Evolutionary conservation across 2,329 filamentous ascomycete species (phyloP), one percentile per base, ranked within the genome.

Genomic region (Apiospora koreana): DNA sequence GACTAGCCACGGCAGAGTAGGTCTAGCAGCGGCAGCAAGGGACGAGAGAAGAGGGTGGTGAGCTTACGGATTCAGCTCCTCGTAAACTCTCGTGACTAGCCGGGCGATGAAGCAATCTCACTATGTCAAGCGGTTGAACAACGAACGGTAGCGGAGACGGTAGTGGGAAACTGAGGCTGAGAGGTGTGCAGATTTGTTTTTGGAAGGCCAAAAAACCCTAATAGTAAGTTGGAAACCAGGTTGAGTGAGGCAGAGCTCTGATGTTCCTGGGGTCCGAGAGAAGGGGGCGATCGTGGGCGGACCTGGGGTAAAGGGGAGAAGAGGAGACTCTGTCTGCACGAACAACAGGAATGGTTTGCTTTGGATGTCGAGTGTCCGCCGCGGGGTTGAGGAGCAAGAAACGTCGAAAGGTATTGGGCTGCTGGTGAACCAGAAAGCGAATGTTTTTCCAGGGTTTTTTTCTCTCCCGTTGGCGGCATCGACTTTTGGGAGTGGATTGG

Each of bases 401-500:
- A 66, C 25, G 64, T 66, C 38, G 41, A 66, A 45, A 66, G 38
- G 64, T 43, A 45, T 31, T 66, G 64, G 54, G n/a, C 54, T 62
- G n/a, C 54, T 62, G 54, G 54, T 38, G 54, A 62, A 38, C 35
- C 54, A 18, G 28, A 38, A 62, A 21, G 54, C 35, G 54, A 62
- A 16, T 62, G 35, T 62, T 62, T 62, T 38, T 38, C 54, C 31
- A n/a, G 31, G 18, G 9, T 66, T 43, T 66, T 66, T 43, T 43
- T 43, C 8, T n/a, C n/a, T n/a, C n/a, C n/a, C 16, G 41, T 43
- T 66, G 58, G 58, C 21, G n/a, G 58, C 31, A n/a, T 25, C 18
- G 23, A 42, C 25, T 66, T 66, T 66, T 45, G 38, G 64, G 35
- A 8, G 64, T 66, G 38, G 64, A 45, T 75, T 74, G 73, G 74